Evolutionary conservation across 2,329 filamentous ascomycete genomes (phyloP), one percentile per base, ranked within the genome.

Genomic region (Cadophora sp.): DNA sequence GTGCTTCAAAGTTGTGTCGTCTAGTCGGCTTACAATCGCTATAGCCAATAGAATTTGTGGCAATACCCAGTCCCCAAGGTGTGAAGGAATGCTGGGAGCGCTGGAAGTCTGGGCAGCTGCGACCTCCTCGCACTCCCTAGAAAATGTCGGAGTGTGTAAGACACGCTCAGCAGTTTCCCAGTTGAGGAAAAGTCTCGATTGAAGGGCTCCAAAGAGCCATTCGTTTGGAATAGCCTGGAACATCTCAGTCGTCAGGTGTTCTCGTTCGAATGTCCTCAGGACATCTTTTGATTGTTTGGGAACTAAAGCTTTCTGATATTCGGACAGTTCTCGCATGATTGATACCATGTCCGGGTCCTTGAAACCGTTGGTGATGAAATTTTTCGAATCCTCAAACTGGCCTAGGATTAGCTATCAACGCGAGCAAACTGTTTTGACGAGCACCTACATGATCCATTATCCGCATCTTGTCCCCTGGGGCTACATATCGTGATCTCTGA

Each of bases 61-160:
- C 14, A 74, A 34, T 11, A 68, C 59, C 63, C 63, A 64, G 29
- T 69, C 67, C 2, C 65, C 50, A 26, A 73, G 37, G 50, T 64
- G 31, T 31, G 61, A 4, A 34, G 70, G 65, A 8, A 71, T 26
- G 22, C 27, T 66, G 26, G 51, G 6, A 31, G 46, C 37, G 29
- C 65, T 58, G 9, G 63, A 62, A 14, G 43, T 19, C 14, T 65
- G 65, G 19, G 56, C 43, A 9, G n/a, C 22, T 43, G 64, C 63
- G 9, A 73, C 64, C 19, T 64, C 65, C 16, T 62, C 48, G 46
- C 67, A 67, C 37, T 68, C 64, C 58, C 61, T 69, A 3, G 63
- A 51, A 43, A 73, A 70, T 7, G 68, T 69, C 5, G 69, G 65
- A 19, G 74, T 69, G 46, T 75, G 72, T 2, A 75, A 26, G 9